Evolutionary conservation across 495 filamentous ascomycete genomes (phyloP), one percentile per base, ranked within the genome.

Genomic region (Choiromyces venosus): DNA sequence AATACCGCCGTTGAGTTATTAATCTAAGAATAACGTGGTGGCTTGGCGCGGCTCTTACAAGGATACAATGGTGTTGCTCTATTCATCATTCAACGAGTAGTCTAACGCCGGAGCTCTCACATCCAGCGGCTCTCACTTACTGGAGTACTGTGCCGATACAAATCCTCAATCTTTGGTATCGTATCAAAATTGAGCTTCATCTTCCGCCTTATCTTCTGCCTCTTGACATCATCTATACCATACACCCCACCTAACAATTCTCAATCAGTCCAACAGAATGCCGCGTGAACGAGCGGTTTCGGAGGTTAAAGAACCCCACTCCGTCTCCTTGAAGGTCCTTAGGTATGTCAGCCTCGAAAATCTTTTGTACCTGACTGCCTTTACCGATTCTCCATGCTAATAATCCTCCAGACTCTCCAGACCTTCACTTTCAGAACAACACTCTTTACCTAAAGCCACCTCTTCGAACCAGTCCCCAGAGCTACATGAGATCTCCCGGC

Each of bases 341-440:
- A 85, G 87, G 87, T 89, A 81, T 81, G 80, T 77, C 65, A 65
- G 71, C 42, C 70, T 65, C 66, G 61, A 37, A 64, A 69, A 40
- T n/a, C 14, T 65, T 35, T 56, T 37, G 65, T 61, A 33, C 9
- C 25, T 56, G 56, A 37, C 81, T 83, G 66, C 81, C 75, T 52
- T 46, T 74, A 36, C 66, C 71, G 21, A 69, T 68, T 52, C 70
- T 18, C 14, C 29, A 42, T 16, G 25, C 25, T 16, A 61, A 33
- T 12, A 61, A 61, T 33, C 33, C 52, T 16, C 35, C 72, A 88
- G 86, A 70, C 84, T 89, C 37, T 88, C 87, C 33, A 85, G 86
- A 69, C 87, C 87, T 33, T 87, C 87, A 10, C 68, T 89, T 46
- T 84, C 85, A 61, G 84, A 87, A 72, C 86, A 87, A 68, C 78